Evolutionary conservation across 2,329 filamentous ascomycete genomes (phyloP), one percentile per base, ranked within the genome.

Genomic region (Cercospora sp.): DNA sequence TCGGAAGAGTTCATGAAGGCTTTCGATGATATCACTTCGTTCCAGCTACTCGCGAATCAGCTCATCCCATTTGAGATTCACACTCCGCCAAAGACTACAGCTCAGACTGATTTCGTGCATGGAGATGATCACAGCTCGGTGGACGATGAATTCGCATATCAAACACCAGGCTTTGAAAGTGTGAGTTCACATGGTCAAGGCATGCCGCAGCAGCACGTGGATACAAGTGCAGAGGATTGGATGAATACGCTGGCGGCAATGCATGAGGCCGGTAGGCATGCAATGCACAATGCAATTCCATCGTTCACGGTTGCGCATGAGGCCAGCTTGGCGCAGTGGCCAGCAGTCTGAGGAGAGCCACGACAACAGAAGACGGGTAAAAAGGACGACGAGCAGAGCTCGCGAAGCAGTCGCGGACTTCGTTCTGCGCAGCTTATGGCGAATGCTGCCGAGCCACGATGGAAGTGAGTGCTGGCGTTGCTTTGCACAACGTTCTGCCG

Each of bases 41-140:
- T 66, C 51, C 67, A 65, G 7, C 68, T 72, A 62, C 28, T 67
- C 26, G 61, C 69, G 2, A 64, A 71, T 24, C 51, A 65, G 16
- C 62, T 72, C 16, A 68, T 72, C 16, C 71, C 71, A n/a, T 70
- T 68, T 30, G 70, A 70, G 45, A 59, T 61, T 21, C 67, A 69
- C 32, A 69, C 71, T 21, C 61, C 59, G n/a, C 65, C 71, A 5
- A 67, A 61, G 32, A 55, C 66, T 13, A 37, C 63, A 28, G 63
- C 68, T 21, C 43, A 53, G 57, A 18, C 63, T n/a, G 61, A 57
- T 21, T 57, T 51, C 12, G 26, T 43, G 28, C 32, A 63, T 9
- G 10, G 18, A 3, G 62, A 61, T 57, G 65, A 67, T 12, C 61
- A 43, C 10, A 37, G 53, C 26, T 64, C 66, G 5, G 57, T 45